These are phyloP conservation scores for Cylindrodendrum hubeiense DNA, from an alignment of 2,329 filamentous ascomycete species.

Conservation along the genomic window DNA sequence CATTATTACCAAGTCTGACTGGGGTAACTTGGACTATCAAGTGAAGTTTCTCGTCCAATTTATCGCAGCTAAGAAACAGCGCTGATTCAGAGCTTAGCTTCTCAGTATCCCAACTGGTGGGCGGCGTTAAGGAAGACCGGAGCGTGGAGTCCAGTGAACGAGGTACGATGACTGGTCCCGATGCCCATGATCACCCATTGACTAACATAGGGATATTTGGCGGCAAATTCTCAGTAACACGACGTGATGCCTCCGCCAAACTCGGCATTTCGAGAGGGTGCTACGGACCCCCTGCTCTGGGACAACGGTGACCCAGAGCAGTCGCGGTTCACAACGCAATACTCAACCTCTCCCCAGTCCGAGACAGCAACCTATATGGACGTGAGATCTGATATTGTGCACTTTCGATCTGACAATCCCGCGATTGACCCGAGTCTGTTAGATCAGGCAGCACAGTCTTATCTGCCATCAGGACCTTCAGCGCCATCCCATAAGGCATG, in stretches of 20 bases:
- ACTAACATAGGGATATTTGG: neutral
- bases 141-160: neutral
- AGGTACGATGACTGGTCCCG: neutral
- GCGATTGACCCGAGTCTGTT: constrained; percentile 1
- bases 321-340: neutral
- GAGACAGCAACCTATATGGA: too few relatives aligned
- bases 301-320: neutral
- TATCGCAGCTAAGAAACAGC: too few relatives aligned
- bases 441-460: neutral
- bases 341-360: too few relatives aligned
- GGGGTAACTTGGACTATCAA: too few relatives aligned
- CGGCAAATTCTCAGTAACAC: neutral
- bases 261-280: neutral
- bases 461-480: neutral
- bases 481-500: neutral
- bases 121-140: neutral
- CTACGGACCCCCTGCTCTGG: neutral
- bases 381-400: neutral
- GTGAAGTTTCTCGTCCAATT: too few relatives aligned
- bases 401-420: neutral
- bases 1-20: too few relatives aligned
- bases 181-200: neutral
- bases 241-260: neutral
- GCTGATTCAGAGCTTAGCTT: too few relatives aligned
- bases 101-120: too few relatives aligned